Evolutionary conservation across 805 yeast species (phyloP), one percentile per base, ranked within the genome.

Genomic region (Ogataea glucozyma): DNA sequence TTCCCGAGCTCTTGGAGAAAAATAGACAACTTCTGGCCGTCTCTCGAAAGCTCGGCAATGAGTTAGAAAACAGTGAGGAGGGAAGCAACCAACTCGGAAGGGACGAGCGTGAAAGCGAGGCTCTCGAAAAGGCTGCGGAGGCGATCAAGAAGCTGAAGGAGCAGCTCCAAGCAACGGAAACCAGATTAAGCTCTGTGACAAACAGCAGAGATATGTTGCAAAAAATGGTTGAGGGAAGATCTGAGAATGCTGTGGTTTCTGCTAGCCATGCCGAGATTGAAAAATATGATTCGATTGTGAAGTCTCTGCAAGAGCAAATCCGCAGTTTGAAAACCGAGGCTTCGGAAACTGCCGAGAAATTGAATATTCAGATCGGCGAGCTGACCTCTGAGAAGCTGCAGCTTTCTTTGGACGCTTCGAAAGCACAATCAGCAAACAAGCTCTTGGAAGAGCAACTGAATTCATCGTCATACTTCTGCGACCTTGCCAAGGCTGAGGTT

Each of bases 21-120:
- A 91, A 91, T 57, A 79, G 82, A 51, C 85, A 88, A 40, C 70
- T 91, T 20, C 64, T 89, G 26, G 67, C 71, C 26, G 78, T 85
- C 2, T 79, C 86, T 1, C 75, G 98, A 48, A 78, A 77, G 38
- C 68, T 91, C 13, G 95, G 91, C 9, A 70, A 74, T 29, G 79
- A 81, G 54, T 67, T 90, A 41, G 97, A 90, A 57, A 64, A 60
- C 5, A 76, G 78, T 38, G 95, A 56, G 12, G 81, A 78, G 49
- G 69, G 71, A n/a, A n/a, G n/a, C n/a, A n/a, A n/a, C 16, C 64
- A 67, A 3, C 79, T 79, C 0, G 69, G 77, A 13, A 72, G 69
- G 36, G 88, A 82, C 49, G 54, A 50, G 26, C 47, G 41, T 8
- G 65, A 61, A 36, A 52, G 38, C 32, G 53, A 51, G 31, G 60